These are phyloP conservation scores for Ilex aquifolium DNA, from an alignment of 257 asterid species.

Conservation along the genomic window DNA sequence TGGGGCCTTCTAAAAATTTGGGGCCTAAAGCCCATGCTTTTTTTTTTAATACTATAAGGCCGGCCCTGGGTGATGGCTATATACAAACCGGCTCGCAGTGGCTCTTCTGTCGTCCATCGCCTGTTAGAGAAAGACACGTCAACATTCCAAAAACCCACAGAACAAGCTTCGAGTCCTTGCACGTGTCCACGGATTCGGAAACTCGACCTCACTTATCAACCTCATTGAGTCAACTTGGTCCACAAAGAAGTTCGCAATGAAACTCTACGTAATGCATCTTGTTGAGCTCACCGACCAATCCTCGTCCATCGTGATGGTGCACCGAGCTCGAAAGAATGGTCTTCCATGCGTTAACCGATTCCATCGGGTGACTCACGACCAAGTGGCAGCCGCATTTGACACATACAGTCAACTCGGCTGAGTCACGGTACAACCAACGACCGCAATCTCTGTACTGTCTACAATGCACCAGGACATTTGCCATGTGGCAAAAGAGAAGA, in stretches of 20 bases:
- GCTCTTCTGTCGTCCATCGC: conserved; percentile 8
- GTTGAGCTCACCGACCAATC: conserved; percentile 53
- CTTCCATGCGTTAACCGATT: conserved; percentile 35
- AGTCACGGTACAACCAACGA: conserved; percentile 20
- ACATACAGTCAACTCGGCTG: conserved; percentile 22
- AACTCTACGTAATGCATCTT: conserved; percentile 44
- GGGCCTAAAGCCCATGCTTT: too few relatives aligned
- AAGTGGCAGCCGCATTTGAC: conserved; percentile 24
- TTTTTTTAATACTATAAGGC: too few relatives aligned
- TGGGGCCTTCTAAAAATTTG: too few relatives aligned
- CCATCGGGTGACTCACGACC: conserved; percentile 18
- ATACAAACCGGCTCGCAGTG: conserved; percentile 35
- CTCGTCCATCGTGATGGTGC: conserved; percentile 50
- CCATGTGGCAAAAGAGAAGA: conserved; percentile 37
- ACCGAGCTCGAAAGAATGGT: conserved; percentile 28
- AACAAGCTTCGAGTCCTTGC: too few relatives aligned
- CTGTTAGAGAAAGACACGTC: conserved; percentile 5
- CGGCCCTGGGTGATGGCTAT: conserved; percentile 53
- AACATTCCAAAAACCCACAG: too few relatives aligned
- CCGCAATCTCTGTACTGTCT: conserved; percentile 25
- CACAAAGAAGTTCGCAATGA: conserved; percentile 22
- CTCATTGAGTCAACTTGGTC: conserved; percentile 41
- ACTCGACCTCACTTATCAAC: too few relatives aligned
- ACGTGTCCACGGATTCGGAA: too few relatives aligned
- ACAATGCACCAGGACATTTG: conserved; percentile 42